Conservation (phyloP, 345 rosid species). For the Murraya koenigii region DNA sequence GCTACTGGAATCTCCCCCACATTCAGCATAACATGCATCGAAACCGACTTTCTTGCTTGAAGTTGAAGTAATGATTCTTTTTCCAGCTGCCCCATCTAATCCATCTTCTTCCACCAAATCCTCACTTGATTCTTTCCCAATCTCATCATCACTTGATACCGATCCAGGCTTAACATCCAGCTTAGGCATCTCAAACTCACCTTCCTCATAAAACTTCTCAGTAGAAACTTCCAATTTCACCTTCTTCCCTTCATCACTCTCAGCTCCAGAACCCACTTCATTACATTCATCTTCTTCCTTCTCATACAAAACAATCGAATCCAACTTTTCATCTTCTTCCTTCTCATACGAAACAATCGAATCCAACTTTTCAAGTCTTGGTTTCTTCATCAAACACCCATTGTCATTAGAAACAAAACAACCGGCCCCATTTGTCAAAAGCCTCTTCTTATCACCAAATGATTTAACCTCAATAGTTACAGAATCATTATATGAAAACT, state of each 20-base stretch:
- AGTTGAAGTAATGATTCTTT: slow-evolving; percentile 11
- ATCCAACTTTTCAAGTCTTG: slow-evolving; percentile 14
- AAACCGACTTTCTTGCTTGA: slow-evolving; percentile 16
- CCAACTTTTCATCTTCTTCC: slow-evolving; percentile 19
- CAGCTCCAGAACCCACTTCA: slow-evolving; percentile 18
- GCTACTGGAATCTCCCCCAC: not conserved
- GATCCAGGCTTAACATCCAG: slow-evolving; percentile 17
- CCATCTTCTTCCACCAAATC: slow-evolving; percentile 19
- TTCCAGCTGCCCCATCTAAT: slow-evolving; percentile 15
- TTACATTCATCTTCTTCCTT: slow-evolving; percentile 19
- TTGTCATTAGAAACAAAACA: slow-evolving; percentile 7
- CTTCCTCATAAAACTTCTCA: not conserved
- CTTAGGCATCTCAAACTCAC: slow-evolving; percentile 17
- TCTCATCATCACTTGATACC: slow-evolving; percentile 11
- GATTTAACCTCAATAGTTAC: slow-evolving; percentile 16
- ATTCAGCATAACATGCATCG: slow-evolving; percentile 18
- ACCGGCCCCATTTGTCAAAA: slow-evolving; percentile 1
- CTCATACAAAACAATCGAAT: slow-evolving; percentile 20
- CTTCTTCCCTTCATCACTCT: slow-evolving; percentile 12
- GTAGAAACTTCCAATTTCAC: slow-evolving; percentile 12
- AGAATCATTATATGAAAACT: slow-evolving; percentile 21
- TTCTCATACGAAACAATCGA: slow-evolving; percentile 24
- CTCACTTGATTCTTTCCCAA: slow-evolving; percentile 14
- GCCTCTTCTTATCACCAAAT: slow-evolving; percentile 4
- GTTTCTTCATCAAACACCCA: slow-evolving; percentile 24